Conservation (phyloP, 352 stramenopile genomes). For the Phytophthora sojae region DNA sequence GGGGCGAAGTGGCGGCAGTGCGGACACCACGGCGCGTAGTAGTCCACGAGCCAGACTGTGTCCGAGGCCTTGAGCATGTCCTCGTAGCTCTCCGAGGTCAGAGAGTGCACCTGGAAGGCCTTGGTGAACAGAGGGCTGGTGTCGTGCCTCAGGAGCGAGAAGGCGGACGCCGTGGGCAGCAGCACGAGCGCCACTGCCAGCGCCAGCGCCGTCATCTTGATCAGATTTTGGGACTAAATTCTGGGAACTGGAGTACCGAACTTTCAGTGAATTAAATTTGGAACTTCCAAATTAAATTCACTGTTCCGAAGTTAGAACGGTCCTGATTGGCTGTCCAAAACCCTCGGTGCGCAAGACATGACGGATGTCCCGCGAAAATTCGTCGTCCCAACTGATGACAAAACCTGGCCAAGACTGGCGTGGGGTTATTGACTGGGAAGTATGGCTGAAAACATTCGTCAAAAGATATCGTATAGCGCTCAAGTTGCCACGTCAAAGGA, state of each 20-base stretch:
- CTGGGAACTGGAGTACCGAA: neutral
- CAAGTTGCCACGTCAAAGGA: too few species aligned
- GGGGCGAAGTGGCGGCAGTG: slow-evolving; percentile 85
- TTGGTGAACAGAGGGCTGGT: slow-evolving; percentile 69
- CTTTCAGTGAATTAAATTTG: too few species aligned
- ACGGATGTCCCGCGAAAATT: too few species aligned
- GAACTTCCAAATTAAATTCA: too few species aligned
- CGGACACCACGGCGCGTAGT: slow-evolving; percentile 87
- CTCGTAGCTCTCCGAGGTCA: slow-evolving; percentile 50
- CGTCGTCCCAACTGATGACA: too few species aligned
- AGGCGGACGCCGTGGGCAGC: slow-evolving; percentile 17
- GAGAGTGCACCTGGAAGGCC: slow-evolving; percentile 66
- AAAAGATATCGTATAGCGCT: too few species aligned
- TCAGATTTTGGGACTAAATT: neutral
- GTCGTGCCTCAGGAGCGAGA: slow-evolving; percentile 48
- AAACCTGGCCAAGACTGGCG: too few species aligned
- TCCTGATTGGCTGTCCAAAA: too few species aligned
- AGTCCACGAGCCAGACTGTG: slow-evolving; percentile 83
- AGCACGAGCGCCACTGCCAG: slow-evolving; percentile 16
- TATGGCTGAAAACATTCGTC: too few species aligned
- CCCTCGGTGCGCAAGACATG: too few species aligned
- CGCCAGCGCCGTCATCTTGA: neutral
- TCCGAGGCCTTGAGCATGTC: slow-evolving; percentile 56
- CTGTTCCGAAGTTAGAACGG: too few species aligned
- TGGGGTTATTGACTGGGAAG: too few species aligned